Percentiles rank a stretch among this genome's conserved stretches.
These are phyloP conservation scores for Trichopus zeylanicus DNA, from an alignment of 116 monocot genomes.

Conservation along the genomic window DNA sequence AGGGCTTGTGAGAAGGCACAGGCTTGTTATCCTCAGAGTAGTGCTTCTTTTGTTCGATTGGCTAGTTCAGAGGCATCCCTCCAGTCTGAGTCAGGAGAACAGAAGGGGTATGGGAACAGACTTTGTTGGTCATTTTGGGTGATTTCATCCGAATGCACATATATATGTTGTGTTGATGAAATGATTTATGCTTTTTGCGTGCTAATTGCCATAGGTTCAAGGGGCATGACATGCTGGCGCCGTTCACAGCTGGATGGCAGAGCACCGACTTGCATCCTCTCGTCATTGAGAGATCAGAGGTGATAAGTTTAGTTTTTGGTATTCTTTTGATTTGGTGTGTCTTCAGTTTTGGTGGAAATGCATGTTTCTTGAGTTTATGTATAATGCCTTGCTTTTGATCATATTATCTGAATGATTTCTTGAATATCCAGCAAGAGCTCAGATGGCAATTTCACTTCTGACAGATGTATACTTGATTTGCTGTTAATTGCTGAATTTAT, in stretches of 20 bases:
- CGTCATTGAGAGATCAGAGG: slow-evolving; percentile 85
- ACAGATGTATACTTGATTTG: too few species aligned
- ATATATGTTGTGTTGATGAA: too few species aligned
- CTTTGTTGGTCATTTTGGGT: not conserved
- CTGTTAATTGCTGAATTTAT: too few species aligned
- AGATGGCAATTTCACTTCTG: too few species aligned
- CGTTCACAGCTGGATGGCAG: slow-evolving; percentile 99
- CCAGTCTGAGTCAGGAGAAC: slow-evolving; percentile 26
- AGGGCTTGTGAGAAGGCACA: slow-evolving; percentile 16
- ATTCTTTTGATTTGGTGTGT: not conserved
- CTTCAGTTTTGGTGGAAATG: not conserved
- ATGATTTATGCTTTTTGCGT: not conserved
- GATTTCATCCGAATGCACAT: not conserved
- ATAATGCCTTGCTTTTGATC: too few species aligned
- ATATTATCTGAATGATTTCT: too few species aligned
- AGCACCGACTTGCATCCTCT: slow-evolving; percentile 73
- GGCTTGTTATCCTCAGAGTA: slow-evolving; percentile 8
- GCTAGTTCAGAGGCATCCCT: slow-evolving; percentile 52
- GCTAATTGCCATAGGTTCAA: slow-evolving; percentile 48
- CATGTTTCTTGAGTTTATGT: too few species aligned
- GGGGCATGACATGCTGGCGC: slow-evolving; percentile 95
- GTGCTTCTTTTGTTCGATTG: slow-evolving; percentile 17
- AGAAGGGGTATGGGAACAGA: slow-evolving; percentile 47
- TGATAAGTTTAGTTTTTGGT: slow-evolving; percentile 6
- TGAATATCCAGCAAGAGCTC: too few species aligned